Base-by-base conservation (phyloP, 495 filamentous ascomycete genomes). In the Aspergillus nanangensis region DNA sequence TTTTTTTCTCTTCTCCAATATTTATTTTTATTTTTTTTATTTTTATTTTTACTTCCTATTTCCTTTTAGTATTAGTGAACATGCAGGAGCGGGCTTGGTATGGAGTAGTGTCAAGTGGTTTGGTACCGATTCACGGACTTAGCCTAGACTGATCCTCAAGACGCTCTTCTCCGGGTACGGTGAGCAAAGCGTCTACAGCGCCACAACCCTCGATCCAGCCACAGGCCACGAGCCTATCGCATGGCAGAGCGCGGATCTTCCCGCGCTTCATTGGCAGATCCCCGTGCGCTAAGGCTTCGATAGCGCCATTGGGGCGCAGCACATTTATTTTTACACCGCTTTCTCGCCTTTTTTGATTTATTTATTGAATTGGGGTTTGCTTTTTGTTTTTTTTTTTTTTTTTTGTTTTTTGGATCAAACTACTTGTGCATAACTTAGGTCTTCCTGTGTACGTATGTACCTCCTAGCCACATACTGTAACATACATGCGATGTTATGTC, bases 221-320 rank as follows among this genome's bases (percentile, higher is more conserved):
- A 58, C 55, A 55, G 24, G 18, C 13, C 22, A 27, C 24, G 8
- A 52, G 38, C 55, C 51, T 50, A 58, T 54, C 38, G 46, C 44
- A 31, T 45, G 50, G 31, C 35, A 47, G 38, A 33, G 45, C 42
- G 51, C 45, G 55, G 55, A 52, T 55, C 48, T 47, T 44, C 38
- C 51, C 39, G 48, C 25, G 1, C 20, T 50, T 38, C 48, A 58
- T 58, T 58, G 55, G 55, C 15, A 55, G 51, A 54, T 52, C 55
- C 25, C 34, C 23, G 21, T 25, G 22, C 27, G 40, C 47, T 45
- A 48, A 27, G 23, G 36, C 34, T 17, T 18, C 42, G 24, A 46
- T 40, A 41, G 47, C 27, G 29, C 29, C 14, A 40, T 31, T 44
- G 51, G 48, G 55, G 55, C 55, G 51, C 51, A 55, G 55, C 29